Conservation (phyloP, 768 basidiomycete genomes). For the Pisolithus microcarpus region DNA sequence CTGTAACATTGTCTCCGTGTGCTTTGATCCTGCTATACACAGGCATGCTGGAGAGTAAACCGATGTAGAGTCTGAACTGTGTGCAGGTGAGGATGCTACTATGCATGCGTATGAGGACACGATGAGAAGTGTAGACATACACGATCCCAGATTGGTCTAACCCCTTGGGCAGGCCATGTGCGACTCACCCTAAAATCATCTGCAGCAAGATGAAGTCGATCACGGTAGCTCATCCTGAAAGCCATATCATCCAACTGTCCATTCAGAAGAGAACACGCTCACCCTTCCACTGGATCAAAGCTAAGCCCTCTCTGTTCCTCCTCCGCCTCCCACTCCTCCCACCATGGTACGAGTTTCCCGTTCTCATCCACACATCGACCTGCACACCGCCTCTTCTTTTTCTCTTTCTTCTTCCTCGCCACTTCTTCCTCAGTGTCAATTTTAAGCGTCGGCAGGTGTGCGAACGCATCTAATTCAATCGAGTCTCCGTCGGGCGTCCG, state of each 20-base stretch:
- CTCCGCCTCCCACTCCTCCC: conserved; percentile 27
- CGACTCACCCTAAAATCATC: conserved; percentile 28
- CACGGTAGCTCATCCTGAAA: conserved; percentile 10
- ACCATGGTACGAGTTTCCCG: conserved; percentile 24
- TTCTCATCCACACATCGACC: conserved; percentile 14
- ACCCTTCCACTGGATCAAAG: no score
- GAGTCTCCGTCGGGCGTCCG: conserved; percentile 4
- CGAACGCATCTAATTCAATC: conserved; percentile 22
- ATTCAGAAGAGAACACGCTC: background rate
- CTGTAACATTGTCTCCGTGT: conserved; percentile 16
- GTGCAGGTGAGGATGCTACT: background rate
- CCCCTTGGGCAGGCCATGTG: conserved; percentile 21
- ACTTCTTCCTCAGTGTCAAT: conserved; percentile 20
- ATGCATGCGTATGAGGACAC: background rate
- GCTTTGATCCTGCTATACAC: conserved; percentile 24
- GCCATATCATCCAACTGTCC: background rate
- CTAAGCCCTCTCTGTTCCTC: conserved; percentile 13
- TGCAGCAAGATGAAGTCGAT: conserved; percentile 21
- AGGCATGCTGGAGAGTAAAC: conserved; percentile 23
- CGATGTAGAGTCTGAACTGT: conserved; percentile 28
- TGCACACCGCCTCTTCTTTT: conserved; percentile 13
- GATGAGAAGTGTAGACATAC: conserved; percentile 7
- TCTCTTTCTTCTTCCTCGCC: conserved; percentile 3
- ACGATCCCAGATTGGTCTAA: conserved; percentile 25
- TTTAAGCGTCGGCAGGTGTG: conserved; percentile 19